A percentile compares a stretch with the other conserved stretches of the same genome.
These are phyloP conservation scores for Schizochytrium sp. DNA, from an alignment of 108 stramenopile genomes.

Conservation along the genomic window DNA sequence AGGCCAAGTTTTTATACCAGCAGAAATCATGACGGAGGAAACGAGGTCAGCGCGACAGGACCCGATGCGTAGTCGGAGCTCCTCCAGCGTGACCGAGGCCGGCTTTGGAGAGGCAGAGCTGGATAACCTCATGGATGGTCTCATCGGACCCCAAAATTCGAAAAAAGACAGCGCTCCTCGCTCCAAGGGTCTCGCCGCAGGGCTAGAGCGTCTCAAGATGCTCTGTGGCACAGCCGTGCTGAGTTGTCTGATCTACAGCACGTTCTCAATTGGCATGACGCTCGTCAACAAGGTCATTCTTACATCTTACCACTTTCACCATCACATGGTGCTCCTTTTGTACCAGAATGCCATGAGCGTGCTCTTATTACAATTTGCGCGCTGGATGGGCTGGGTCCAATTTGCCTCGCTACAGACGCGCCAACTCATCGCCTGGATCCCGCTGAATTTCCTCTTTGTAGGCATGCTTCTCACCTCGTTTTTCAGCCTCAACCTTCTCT, in stretches of 20 bases:
- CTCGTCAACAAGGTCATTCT: slow-evolving; percentile 77
- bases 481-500: slow-evolving; percentile 63
- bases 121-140: background rate
- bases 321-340: slow-evolving; percentile 71
- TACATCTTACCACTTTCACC: slow-evolving; percentile 27
- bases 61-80: background rate
- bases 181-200: background rate
- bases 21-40: background rate
- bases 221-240: background rate
- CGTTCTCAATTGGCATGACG: slow-evolving; percentile 88
- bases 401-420: slow-evolving; percentile 79
- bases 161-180: background rate
- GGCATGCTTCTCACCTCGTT: slow-evolving; percentile 92
- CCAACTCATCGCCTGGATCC: slow-evolving; percentile 77
- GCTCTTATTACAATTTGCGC: slow-evolving; percentile 54
- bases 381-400: slow-evolving; percentile 22
- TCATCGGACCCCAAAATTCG: background rate
- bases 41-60: background rate
- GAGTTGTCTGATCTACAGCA: slow-evolving; percentile 57
- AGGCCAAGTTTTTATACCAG: no score
- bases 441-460: slow-evolving; percentile 89
- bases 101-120: slow-evolving; percentile 4
- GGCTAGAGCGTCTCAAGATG: background rate
- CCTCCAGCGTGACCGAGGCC: background rate
- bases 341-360: slow-evolving; percentile 73